Percentiles rank a stretch among this genome's conserved stretches.
Evolutionary conservation across 352 stramenopile genomes (phyloP).

Genomic region (Globisporangium radiosum): DNA sequence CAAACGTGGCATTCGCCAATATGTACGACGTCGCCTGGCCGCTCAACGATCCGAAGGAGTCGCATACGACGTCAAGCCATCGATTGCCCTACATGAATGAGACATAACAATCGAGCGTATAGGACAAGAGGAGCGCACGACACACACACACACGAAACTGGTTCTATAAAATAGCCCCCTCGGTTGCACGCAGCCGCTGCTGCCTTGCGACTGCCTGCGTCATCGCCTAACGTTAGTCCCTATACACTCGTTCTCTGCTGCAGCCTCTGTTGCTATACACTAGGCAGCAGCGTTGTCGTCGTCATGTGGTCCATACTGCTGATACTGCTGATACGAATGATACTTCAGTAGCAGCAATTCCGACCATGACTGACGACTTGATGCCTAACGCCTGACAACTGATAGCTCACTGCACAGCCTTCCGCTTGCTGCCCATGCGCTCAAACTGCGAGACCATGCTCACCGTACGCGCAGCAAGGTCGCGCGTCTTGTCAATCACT

Average conservation of each 20-base stretch:
- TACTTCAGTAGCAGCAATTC: too few species aligned
- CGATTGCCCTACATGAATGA: too few species aligned
- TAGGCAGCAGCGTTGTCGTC: too few species aligned
- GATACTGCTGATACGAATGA: conserved; percentile 3
- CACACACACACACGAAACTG: conserved; percentile 14
- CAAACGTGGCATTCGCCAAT: neutral
- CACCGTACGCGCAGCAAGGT: conserved; percentile 91
- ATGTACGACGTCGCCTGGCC: too few species aligned
- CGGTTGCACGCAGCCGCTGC: too few species aligned
- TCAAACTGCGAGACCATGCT: conserved; percentile 85
- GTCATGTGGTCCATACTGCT: conserved; percentile 3
- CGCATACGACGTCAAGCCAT: too few species aligned
- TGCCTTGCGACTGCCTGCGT: neutral
- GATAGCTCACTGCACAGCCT: conserved; percentile 42
- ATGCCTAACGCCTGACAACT: too few species aligned
- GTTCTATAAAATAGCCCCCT: conserved; percentile 14
- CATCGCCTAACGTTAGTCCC: conserved; percentile 10
- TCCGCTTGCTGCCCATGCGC: conserved; percentile 78
- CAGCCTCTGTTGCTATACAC: neutral
- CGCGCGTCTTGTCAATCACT: conserved; percentile 96
- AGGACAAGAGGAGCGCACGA: neutral
- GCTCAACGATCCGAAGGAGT: too few species aligned
- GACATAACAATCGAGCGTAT: too few species aligned
- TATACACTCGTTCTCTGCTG: neutral
- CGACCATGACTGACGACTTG: too few species aligned